A percentile compares a stretch with the other conserved stretches of the same genome.
Evolutionary conservation across 75 land plant species (phyloP).

Genomic region (Pinus albicaulis): DNA sequence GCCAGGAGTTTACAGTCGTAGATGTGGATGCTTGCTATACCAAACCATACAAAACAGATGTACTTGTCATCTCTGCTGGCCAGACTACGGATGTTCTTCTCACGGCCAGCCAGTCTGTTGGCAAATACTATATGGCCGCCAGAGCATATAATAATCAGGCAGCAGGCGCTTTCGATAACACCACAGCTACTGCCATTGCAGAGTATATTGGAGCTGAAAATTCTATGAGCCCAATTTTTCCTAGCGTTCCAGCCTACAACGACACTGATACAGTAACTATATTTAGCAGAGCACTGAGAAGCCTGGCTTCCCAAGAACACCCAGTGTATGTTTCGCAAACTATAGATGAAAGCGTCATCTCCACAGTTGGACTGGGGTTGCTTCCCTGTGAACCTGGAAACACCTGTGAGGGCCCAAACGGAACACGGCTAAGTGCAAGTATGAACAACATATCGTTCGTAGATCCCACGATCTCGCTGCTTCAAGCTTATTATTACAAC

Average conservation of each 20-base stretch:
- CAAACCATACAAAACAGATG: conserved; percentile 38
- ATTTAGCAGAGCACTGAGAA: conserved; percentile 18
- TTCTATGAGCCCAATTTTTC: neutral
- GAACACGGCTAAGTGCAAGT: conserved; percentile 32
- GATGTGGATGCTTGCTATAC: conserved; percentile 39
- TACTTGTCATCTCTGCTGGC: conserved; percentile 38
- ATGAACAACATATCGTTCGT: conserved; percentile 53
- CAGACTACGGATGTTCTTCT: conserved; percentile 53
- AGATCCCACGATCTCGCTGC: conserved; percentile 28
- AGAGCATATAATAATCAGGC: conserved; percentile 16
- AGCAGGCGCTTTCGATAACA: conserved; percentile 28
- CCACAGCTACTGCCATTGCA: conserved; percentile 24
- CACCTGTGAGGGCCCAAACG: conserved; percentile 30
- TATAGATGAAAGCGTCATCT: conserved; percentile 31
- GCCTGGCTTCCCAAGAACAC: conserved; percentile 21
- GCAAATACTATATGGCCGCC: conserved; percentile 26
- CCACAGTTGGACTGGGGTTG: conserved; percentile 44
- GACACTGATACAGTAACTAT: conserved; percentile 16
- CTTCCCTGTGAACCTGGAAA: conserved; percentile 25
- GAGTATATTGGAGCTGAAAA: conserved; percentile 7
- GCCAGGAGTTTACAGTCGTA: conserved; percentile 43
- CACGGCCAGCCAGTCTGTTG: conserved; percentile 18
- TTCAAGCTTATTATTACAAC: conserved; percentile 28
- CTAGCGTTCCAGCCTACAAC: conserved; percentile 34
- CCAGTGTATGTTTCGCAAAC: conserved; percentile 35